Conservation (phyloP, 2,329 filamentous ascomycete species). For the Bretziella fagacearum region DNA sequence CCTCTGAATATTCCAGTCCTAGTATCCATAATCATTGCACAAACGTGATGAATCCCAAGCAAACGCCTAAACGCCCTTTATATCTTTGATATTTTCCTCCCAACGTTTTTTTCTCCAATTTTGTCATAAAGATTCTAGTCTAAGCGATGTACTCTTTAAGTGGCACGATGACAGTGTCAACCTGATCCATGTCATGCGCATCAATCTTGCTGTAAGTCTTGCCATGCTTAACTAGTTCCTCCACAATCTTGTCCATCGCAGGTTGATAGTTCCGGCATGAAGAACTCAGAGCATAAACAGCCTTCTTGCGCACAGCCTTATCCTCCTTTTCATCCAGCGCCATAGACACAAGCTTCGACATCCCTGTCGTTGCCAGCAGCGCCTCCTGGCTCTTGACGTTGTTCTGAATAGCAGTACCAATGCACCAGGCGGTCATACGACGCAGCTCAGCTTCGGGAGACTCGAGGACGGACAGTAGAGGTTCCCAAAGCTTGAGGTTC, state of each 20-base stretch:
- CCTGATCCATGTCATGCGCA: constrained; percentile 70
- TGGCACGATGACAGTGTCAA: constrained; percentile 56
- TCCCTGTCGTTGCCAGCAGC: constrained; percentile 42
- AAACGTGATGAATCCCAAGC: neutral
- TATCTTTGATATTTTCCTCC: neutral
- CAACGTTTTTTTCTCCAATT: too few species aligned
- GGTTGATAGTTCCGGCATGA: constrained; percentile 81
- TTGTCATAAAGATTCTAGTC: too few species aligned
- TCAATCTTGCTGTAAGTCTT: constrained; percentile 48
- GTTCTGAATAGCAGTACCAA: constrained; percentile 92
- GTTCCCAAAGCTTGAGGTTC: constrained; percentile 62
- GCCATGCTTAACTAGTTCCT: constrained; percentile 40
- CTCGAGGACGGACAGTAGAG: constrained; percentile 53
- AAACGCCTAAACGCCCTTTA: constrained; percentile 2
- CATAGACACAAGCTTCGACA: constrained; percentile 52
- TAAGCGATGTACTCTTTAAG: constrained; percentile 24
- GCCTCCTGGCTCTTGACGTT: constrained; percentile 73
- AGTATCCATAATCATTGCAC: neutral
- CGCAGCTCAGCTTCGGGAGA: constrained; percentile 56
- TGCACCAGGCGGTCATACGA: constrained; percentile 81
- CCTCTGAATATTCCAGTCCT: neutral
- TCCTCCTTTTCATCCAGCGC: constrained; percentile 42
- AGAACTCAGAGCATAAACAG: constrained; percentile 74
- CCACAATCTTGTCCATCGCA: constrained; percentile 51
- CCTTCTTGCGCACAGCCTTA: constrained; percentile 61